Base-by-base conservation (phyloP, 768 basidiomycete genomes). In the Chiua virens region DNA sequence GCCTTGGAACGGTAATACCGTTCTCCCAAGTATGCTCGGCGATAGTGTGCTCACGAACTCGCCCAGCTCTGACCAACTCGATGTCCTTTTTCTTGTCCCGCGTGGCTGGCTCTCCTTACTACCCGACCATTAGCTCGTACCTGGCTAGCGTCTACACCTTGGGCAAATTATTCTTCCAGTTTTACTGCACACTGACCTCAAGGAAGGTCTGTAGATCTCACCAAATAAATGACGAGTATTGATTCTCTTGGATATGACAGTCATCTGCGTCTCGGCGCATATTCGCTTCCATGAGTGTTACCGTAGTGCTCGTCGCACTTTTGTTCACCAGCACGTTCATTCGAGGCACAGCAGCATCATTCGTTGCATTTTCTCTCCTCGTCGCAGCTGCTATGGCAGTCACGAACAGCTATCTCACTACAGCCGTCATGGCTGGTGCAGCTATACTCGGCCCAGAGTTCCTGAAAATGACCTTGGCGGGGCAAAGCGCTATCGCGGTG, bases 401-500 rank as follows among this genome's bases (percentile, higher is more conserved):
- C 11, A 76, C 81, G 0, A 88, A 86, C 0, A 80, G 87, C 6
- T 92, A 87, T 61, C 77, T 92, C 18, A 86, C 87, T 60, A 86
- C 83, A 0, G 78, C 89, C 11, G 76, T 86, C 37, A 79, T 92
- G 34, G 89, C 87, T 1, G 77, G 89, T 18, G 88, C 89, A 2
- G 85, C 89, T 0, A 72, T 90, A 11, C 89, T 91, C 59, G 92
- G 91, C 0, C 79, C 85, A 3, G 64, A 74, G 8, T 81, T 84
- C 10, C 79, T 92, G 40, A 86, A 91, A 64, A 74, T 82, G 32
- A 73, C 87, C 64, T 81, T 92, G 76, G 81, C 87, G 3, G 90
- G 89, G 7, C 88, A 92, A 68, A 90, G 86, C 1, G 87, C 86
- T 2, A 83, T 92, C 3, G 91, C 86, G 0, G 87, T 93, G 10